Evolutionary conservation across 495 filamentous ascomycete species (phyloP).

Genomic region (Xylaria intraflava): DNA sequence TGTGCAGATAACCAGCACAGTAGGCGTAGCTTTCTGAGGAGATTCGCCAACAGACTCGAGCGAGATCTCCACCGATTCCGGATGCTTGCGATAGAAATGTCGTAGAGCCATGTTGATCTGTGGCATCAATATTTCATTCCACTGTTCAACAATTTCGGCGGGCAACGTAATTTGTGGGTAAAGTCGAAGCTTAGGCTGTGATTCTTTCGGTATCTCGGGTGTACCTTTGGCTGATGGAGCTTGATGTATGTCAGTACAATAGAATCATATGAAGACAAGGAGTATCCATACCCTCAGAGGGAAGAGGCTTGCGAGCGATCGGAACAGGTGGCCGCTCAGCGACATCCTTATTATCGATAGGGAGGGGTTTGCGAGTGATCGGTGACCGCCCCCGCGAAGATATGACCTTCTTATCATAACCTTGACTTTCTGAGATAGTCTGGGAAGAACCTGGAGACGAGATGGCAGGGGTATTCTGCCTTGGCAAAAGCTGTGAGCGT

Average conservation of each 20-base stretch:
- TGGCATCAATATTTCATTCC: constrained; percentile 65
- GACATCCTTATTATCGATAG: not conserved
- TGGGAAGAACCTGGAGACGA: no score
- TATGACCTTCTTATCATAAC: no score
- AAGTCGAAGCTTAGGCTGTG: constrained; percentile 37
- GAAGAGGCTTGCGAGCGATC: not conserved
- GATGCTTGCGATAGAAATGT: constrained; percentile 58
- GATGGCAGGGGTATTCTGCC: no score
- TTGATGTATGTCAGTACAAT: not conserved
- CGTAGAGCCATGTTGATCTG: constrained; percentile 55
- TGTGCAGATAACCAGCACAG: constrained; percentile 67
- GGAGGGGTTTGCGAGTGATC: not conserved
- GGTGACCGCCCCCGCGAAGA: not conserved
- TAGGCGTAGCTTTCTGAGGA: constrained; percentile 57
- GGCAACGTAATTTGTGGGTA: constrained; percentile 50
- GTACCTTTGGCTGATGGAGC: constrained; percentile 1
- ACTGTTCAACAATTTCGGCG: constrained; percentile 58
- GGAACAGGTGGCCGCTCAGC: not conserved
- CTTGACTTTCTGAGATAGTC: no score
- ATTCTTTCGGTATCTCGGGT: constrained; percentile 13
- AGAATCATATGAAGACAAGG: not conserved
- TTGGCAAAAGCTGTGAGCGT: no score
- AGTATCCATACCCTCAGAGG: not conserved
- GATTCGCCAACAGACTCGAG: constrained; percentile 69
- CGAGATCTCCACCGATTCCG: constrained; percentile 66